Evolutionary conservation across 768 basidiomycete genomes (phyloP).

Genomic region (Hygrocybe punicea): DNA sequence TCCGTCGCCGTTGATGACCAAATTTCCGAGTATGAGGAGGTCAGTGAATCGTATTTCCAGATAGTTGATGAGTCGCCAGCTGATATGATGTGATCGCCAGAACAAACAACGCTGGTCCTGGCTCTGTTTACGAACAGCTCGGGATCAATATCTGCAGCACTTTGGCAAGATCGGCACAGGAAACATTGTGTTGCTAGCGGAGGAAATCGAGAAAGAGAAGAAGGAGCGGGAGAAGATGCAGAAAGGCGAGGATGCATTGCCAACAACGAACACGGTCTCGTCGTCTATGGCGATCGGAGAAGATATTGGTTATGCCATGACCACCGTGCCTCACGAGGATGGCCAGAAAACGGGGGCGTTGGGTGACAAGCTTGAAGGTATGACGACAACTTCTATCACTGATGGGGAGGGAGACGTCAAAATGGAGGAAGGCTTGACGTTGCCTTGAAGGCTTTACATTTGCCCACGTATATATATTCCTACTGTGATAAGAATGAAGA

Average conservation of each 20-base stretch:
- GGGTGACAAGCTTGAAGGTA: constrained; percentile 12
- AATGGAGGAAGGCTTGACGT: constrained; percentile 43
- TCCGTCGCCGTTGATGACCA: constrained; percentile 40
- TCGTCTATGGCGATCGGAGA: constrained; percentile 28
- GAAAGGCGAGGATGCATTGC: constrained; percentile 36
- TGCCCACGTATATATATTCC: too few relatives aligned
- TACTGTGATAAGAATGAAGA: neutral
- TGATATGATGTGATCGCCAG: constrained; percentile 36
- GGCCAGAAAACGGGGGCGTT: constrained; percentile 18
- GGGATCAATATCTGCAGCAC: constrained; percentile 68
- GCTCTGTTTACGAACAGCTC: constrained; percentile 74
- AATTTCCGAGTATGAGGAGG: constrained; percentile 61
- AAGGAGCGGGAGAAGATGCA: constrained; percentile 37
- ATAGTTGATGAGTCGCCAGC: neutral
- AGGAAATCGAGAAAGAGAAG: constrained; percentile 51
- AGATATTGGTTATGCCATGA: constrained; percentile 25
- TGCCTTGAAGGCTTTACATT: neutral
- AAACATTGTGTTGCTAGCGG: constrained; percentile 54
- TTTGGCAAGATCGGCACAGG: constrained; percentile 83
- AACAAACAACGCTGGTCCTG: constrained; percentile 76
- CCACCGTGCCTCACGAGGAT: constrained; percentile 24
- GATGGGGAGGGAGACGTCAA: constrained; percentile 47
- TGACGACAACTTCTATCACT: constrained; percentile 15
- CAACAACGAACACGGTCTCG: constrained; percentile 20
- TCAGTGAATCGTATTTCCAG: constrained; percentile 27